phyloP scores from a whole-genome alignment of 768 basidiomycete genomes.

The Chalciporus pseudorubinellus region DNA sequence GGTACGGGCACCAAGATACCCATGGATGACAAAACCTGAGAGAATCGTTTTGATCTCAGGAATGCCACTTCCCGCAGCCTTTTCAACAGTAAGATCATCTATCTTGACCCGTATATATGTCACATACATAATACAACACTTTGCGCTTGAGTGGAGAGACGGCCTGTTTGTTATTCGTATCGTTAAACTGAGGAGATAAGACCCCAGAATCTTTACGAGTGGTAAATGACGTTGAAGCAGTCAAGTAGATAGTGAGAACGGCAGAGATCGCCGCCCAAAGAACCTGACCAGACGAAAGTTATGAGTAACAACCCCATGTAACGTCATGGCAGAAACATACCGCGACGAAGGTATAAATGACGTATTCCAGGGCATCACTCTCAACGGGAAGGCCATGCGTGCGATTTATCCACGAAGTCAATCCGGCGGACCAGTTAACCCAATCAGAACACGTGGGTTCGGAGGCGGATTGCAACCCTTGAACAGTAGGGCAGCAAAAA shows the following conservation, averaged over 20 bases:
- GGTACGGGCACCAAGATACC: constrained; percentile 89
- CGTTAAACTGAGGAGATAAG: constrained; percentile 47
- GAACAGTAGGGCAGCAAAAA: constrained; percentile 70
- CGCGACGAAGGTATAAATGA: constrained; percentile 71
- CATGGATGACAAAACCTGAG: constrained; percentile 95
- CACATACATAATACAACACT: constrained; percentile 79
- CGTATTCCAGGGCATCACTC: constrained; percentile 57
- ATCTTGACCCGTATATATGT: background rate
- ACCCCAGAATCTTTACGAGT: constrained; percentile 90
- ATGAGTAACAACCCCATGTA: background rate
- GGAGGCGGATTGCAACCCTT: constrained; percentile 3
- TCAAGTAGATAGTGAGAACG: constrained; percentile 81
- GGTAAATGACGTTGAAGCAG: constrained; percentile 83
- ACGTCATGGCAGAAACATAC: constrained; percentile 46
- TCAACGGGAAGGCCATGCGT: constrained; percentile 6
- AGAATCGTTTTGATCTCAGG: constrained; percentile 96
- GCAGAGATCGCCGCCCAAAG: constrained; percentile 68
- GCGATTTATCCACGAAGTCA: constrained; percentile 33
- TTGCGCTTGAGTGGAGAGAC: constrained; percentile 48
- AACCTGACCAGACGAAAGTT: constrained; percentile 44
- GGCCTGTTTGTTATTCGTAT: constrained; percentile 24
- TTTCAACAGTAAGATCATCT: constrained; percentile 30
- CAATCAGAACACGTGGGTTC: constrained; percentile 61
- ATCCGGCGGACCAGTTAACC: constrained; percentile 69
- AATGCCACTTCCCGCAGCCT: constrained; percentile 93